Evolutionary conservation across 768 basidiomycete species (phyloP), one percentile per base, ranked within the genome.

Genomic region (Gloeopeniophorella convolvens): DNA sequence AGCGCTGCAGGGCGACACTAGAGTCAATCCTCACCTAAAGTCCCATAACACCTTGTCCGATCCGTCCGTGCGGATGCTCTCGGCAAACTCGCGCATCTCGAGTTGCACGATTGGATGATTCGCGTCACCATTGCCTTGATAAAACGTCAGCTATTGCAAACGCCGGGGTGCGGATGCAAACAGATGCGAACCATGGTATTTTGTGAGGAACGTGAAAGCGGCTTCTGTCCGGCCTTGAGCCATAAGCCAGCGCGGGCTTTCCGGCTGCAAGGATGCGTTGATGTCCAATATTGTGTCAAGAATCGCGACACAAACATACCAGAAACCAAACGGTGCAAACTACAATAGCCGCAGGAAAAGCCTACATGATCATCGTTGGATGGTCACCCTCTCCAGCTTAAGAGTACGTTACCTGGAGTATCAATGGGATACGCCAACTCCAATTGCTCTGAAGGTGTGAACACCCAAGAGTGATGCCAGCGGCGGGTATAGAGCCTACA

Each of bases 1-100:
- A n/a, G 12, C 3, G 13, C 3, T 16, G 16, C n/a, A 39, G 37
- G 16, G 12, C 23, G n/a, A 20, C 5, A 20, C 16, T 39, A n/a
- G 11, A 15, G 37, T 39, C 11, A 20, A 21, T 5, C 12, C 39
- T 7, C 16, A 45, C 44, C 44, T 23, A 16, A 34, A 45, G 11
- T 45, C 44, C 44, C 44, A 45, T 33, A 31, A 45, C 12, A 31
- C 12, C 44, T 45, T 45, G 12, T 45, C 44, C 9, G 44, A 45
- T 11, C 44, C 44, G 16, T 45, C 44, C 32, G 44, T 45, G 44
- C 44, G 44, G n/a, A 45, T 45, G 21, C 23, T 34, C 44, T 45
- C 44, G 23, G 9, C 15, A 33, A 45, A 45, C 18, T 45, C 44
- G 21, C 31, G 20, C 13, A 34, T 45, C 16, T 45, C 32, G 32